Conservation (phyloP, 2,329 filamentous ascomycete species). For the Aureobasidium sp. region DNA sequence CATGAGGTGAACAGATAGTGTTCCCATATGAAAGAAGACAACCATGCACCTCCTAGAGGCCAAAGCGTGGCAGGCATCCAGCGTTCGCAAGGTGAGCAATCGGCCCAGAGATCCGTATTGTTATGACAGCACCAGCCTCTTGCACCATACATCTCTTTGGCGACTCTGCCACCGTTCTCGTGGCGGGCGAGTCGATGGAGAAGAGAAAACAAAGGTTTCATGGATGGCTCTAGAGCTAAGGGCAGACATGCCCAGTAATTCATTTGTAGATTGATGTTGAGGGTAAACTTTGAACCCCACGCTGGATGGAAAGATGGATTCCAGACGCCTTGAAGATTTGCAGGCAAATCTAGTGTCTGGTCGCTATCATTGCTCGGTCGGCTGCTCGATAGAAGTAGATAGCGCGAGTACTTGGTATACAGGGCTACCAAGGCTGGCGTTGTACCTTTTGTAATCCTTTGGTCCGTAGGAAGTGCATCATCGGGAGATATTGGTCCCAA, state of each 20-base stretch:
- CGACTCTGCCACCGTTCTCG: conserved; percentile 25
- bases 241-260: conserved; percentile 42
- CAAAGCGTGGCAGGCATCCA: conserved; percentile 25
- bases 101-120: conserved; percentile 26
- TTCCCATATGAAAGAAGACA: conserved; percentile 19
- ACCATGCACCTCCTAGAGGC: conserved; percentile 27
- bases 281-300: conserved; percentile 46
- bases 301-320: conserved; percentile 36
- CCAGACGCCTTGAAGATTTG: conserved; percentile 42
- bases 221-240: conserved; percentile 30
- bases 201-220: conserved; percentile 37
- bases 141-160: conserved; percentile 17
- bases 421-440: conserved; percentile 22
- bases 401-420: conserved; percentile 33
- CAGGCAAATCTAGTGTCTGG: conserved; percentile 30
- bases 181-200: conserved; percentile 30
- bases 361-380: conserved; percentile 33
- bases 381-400: conserved; percentile 26
- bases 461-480: conserved; percentile 17
- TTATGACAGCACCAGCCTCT: conserved; percentile 27
- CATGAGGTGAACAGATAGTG: conserved; percentile 4
- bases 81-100: conserved; percentile 23
- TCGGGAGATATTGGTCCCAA: conserved; percentile 31
- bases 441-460: neutral
- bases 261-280: conserved; percentile 50